A percentile compares a stretch with the other conserved stretches of the same genome.
phyloP scores from a whole-genome alignment of 2,329 filamentous ascomycete species.

The Penicillium sp. region DNA sequence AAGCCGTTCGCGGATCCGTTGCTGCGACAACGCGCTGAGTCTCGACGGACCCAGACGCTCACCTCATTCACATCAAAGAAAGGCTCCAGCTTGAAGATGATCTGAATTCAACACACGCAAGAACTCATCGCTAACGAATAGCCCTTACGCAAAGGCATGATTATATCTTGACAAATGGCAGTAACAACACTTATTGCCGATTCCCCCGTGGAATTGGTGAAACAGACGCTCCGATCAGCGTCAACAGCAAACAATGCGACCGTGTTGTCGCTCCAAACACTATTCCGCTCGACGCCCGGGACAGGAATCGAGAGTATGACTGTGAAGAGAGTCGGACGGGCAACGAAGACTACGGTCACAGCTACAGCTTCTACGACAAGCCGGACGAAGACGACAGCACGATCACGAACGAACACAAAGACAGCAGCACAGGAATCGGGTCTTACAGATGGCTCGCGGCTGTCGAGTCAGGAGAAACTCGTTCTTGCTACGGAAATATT shows the following conservation, averaged over 20 bases:
- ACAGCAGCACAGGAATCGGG: constrained; percentile 31
- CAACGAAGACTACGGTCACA: constrained; percentile 29
- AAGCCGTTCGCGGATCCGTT: constrained; percentile 27
- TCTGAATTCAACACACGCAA: background rate
- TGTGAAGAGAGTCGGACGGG: constrained; percentile 29
- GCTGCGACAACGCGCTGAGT: constrained; percentile 35
- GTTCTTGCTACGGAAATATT: constrained; percentile 53
- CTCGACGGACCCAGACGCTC: constrained; percentile 16
- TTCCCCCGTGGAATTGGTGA: constrained; percentile 52
- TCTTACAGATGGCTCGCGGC: constrained; percentile 32
- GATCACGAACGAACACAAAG: constrained; percentile 31
- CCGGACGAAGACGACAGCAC: constrained; percentile 24
- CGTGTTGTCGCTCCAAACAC: constrained; percentile 44
- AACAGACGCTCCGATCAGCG: constrained; percentile 58
- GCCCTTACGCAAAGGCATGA: background rate
- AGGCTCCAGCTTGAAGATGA: background rate
- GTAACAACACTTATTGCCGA: constrained; percentile 38
- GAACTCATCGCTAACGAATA: background rate
- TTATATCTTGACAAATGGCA: constrained; percentile 31
- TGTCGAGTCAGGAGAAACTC: constrained; percentile 45
- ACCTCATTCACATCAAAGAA: background rate
- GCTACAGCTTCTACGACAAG: constrained; percentile 29
- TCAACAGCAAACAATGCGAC: constrained; percentile 58
- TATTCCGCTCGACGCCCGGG: constrained; percentile 39
- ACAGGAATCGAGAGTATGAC: constrained; percentile 28